Conservation (phyloP, 768 basidiomycete species). For the Termitomyces sp. region DNA sequence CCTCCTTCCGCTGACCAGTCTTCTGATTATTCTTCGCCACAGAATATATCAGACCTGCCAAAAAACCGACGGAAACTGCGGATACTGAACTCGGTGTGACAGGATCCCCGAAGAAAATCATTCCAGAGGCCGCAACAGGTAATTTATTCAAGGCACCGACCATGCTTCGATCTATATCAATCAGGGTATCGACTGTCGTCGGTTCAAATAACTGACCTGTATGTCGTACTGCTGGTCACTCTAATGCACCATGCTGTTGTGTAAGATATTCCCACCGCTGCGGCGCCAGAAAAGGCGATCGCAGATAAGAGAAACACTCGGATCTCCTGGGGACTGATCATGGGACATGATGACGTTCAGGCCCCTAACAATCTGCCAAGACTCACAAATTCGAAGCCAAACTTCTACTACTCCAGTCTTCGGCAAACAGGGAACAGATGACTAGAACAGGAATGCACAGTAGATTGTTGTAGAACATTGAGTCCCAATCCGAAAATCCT, state of each 20-base stretch:
- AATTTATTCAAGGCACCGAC: constrained; percentile 97
- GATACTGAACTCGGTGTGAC: constrained; percentile 86
- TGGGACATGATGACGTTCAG: constrained; percentile 1
- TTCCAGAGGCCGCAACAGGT: constrained; percentile 97
- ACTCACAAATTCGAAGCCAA: constrained; percentile 85
- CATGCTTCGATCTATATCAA: constrained; percentile 56
- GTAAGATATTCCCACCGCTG: constrained; percentile 96
- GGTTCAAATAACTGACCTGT: constrained; percentile 51
- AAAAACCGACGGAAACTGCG: constrained; percentile 83
- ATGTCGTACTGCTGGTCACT: constrained; percentile 96
- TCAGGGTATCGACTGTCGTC: neutral
- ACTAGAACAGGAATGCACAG: constrained; percentile 88
- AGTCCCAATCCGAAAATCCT: constrained; percentile 96
- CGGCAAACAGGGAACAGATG: constrained; percentile 75
- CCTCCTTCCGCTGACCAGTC: constrained; percentile 53
- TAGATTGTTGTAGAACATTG: constrained; percentile 98
- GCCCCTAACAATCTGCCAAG: neutral
- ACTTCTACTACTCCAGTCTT: constrained; percentile 85
- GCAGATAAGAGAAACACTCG: constrained; percentile 76
- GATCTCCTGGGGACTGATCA: constrained; percentile 71
- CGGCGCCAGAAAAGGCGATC: constrained; percentile 95
- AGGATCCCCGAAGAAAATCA: constrained; percentile 93
- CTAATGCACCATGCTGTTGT: constrained; percentile 99
- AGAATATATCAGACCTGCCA: constrained; percentile 89
- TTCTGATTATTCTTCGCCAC: constrained; percentile 94